A percentile compares a stretch with the other conserved stretches of the same genome.
phyloP scores from a whole-genome alignment of 441 rosid genomes.

The Populus hybrid region DNA sequence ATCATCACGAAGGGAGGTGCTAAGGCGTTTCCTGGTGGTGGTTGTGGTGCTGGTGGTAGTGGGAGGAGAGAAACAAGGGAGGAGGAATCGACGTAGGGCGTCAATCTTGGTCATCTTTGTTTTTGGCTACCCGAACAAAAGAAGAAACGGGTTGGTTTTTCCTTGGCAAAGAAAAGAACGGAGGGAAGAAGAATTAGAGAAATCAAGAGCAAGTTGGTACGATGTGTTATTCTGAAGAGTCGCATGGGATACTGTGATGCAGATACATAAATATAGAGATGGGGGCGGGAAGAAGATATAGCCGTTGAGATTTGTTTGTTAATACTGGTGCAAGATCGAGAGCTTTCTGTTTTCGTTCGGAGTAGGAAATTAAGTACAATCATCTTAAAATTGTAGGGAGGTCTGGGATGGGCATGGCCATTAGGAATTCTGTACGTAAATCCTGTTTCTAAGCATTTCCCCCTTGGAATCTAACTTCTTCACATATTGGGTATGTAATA shows the following conservation, averaged over 20 bases:
- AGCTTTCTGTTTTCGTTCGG: background rate
- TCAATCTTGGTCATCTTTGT: constrained; percentile 56
- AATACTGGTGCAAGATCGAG: background rate
- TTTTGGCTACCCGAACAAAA: background rate
- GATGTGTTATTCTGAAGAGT: background rate
- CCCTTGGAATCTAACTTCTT: too few relatives aligned
- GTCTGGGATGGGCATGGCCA: background rate
- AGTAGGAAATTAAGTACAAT: background rate
- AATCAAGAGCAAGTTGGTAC: background rate
- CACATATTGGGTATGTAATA: too few relatives aligned
- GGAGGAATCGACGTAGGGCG: constrained; percentile 69
- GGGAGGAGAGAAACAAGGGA: constrained; percentile 59
- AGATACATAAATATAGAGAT: background rate
- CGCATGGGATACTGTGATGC: constrained; percentile 17
- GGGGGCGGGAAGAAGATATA: constrained; percentile 39
- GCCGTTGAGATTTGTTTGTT: constrained; percentile 36
- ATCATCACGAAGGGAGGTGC: constrained; percentile 67
- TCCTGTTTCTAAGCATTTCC: too few relatives aligned
- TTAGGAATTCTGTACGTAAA: too few relatives aligned
- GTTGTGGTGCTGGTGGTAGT: constrained; percentile 16
- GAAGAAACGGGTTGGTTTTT: constrained; percentile 5
- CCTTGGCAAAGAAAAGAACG: background rate
- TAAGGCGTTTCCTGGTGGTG: constrained; percentile 58
- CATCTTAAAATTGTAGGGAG: background rate
- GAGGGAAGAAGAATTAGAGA: background rate